phyloP scores from a whole-genome alignment of 495 filamentous ascomycete genomes.

The Aspergillus mulundensis region DNA sequence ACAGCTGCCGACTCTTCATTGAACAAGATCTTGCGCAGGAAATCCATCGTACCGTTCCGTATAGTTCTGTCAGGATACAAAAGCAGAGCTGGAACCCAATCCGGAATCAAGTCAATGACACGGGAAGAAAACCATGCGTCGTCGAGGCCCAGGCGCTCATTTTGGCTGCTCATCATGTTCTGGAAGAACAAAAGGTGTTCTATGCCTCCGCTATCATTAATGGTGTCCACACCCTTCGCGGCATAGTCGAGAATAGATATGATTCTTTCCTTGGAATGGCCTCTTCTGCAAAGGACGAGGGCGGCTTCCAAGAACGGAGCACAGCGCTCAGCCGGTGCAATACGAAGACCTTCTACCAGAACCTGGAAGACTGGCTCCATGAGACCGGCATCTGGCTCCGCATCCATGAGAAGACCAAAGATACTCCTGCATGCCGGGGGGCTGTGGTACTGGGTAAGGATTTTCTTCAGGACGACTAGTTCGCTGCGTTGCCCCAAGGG shows the following conservation, averaged over 20 bases:
- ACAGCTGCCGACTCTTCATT: slow-evolving; percentile 28
- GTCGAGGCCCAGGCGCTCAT: slow-evolving; percentile 34
- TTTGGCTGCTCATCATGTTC: slow-evolving; percentile 34
- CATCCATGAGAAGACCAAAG: slow-evolving; percentile 37
- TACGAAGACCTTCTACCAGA: slow-evolving; percentile 49
- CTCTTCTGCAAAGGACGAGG: slow-evolving; percentile 44
- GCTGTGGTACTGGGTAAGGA: slow-evolving; percentile 37
- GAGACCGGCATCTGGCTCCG: slow-evolving; percentile 42
- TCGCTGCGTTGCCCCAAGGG: slow-evolving; percentile 28
- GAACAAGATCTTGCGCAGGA: slow-evolving; percentile 57
- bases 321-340: slow-evolving; percentile 53
- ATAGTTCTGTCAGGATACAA: slow-evolving; percentile 56
- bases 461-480: slow-evolving; percentile 40
- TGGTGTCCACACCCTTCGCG: slow-evolving; percentile 18
- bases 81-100: slow-evolving; percentile 67
- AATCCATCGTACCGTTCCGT: slow-evolving; percentile 48
- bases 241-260: slow-evolving; percentile 46
- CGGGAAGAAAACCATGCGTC: slow-evolving; percentile 34
- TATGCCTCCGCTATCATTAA: slow-evolving; percentile 51
- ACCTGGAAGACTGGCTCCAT: slow-evolving; percentile 41
- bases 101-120: slow-evolving; percentile 51
- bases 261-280: slow-evolving; percentile 35
- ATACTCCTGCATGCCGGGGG: slow-evolving; percentile 33
- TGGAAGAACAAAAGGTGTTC: slow-evolving; percentile 60
- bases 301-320: slow-evolving; percentile 51